Conservation (phyloP, 2,329 filamentous ascomycete species). For the Nigrospora osmanthi region DNA sequence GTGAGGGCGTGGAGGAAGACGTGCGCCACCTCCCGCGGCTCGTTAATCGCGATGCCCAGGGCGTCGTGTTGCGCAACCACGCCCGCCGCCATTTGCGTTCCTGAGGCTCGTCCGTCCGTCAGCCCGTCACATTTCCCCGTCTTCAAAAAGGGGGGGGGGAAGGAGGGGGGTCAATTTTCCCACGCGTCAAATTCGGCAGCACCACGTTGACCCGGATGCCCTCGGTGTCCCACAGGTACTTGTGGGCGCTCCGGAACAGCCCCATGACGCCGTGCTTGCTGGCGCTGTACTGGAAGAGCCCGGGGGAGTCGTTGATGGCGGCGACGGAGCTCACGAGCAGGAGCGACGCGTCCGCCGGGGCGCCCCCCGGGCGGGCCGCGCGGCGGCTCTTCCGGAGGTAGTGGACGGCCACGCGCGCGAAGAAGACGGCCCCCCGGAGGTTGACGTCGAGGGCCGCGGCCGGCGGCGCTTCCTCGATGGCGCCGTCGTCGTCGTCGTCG, state of each 20-base stretch:
- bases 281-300: not conserved
- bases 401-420: no score
- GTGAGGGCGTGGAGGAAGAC: not conserved
- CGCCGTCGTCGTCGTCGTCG: no score
- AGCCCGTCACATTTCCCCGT: no score
- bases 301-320: not conserved
- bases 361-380: no score
- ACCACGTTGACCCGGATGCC: conserved; percentile 1
- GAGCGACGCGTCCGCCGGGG: not conserved
- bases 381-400: no score
- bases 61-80: not conserved
- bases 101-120: not conserved
- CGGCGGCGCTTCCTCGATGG: no score
- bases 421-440: no score
- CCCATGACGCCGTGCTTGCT: conserved; percentile 2
- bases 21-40: not conserved
- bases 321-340: conserved; percentile 1
- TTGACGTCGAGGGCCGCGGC: no score
- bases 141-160: no score
- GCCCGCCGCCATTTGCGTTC: not conserved
- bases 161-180: no score
- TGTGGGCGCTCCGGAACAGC: not conserved
- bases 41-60: not conserved
- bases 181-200: not conserved
- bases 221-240: not conserved